Conservation (phyloP, 768 basidiomycete species). For the Termitomyces sp. region DNA sequence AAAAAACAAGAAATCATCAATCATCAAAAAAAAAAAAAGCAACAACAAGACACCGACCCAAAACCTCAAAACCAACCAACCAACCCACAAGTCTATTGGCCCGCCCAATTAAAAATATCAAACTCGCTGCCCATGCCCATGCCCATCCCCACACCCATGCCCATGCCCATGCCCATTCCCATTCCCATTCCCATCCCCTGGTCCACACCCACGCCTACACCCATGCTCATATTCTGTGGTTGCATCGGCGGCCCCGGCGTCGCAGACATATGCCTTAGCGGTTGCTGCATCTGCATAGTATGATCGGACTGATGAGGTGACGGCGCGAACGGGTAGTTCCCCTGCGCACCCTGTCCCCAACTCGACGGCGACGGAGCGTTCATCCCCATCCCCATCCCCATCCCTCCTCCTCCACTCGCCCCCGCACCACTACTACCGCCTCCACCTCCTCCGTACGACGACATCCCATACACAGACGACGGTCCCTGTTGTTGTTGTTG, state of each 20-base stretch:
- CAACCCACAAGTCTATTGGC: conserved; percentile 22
- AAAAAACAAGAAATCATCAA: not conserved
- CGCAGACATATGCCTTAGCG: conserved; percentile 39
- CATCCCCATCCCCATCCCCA: not conserved
- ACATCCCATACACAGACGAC: conserved; percentile 30
- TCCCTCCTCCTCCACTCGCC: conserved; percentile 6
- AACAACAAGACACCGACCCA: conserved; percentile 1
- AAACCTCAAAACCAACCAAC: not conserved
- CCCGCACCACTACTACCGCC: not conserved
- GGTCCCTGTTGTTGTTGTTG: conserved; percentile 16
- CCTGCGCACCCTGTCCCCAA: not conserved
- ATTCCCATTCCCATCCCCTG: not conserved
- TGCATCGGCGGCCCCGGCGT: conserved; percentile 36
- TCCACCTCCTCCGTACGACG: conserved; percentile 26
- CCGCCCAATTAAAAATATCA: conserved; percentile 57
- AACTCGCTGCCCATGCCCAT: conserved; percentile 30
- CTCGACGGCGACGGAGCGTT: conserved; percentile 26
- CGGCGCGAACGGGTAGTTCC: conserved; percentile 31
- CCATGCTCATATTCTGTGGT: conserved; percentile 27
- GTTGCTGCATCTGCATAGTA: conserved; percentile 27
- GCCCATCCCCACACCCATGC: too few species aligned
- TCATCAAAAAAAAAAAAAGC: not conserved
- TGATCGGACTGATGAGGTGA: conserved; percentile 30
- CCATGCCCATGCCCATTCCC: not conserved
- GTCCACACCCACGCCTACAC: conserved; percentile 15